Evolutionary conservation across 2,329 filamentous ascomycete genomes (phyloP).

Genomic region (Metarhizium robertsii): DNA sequence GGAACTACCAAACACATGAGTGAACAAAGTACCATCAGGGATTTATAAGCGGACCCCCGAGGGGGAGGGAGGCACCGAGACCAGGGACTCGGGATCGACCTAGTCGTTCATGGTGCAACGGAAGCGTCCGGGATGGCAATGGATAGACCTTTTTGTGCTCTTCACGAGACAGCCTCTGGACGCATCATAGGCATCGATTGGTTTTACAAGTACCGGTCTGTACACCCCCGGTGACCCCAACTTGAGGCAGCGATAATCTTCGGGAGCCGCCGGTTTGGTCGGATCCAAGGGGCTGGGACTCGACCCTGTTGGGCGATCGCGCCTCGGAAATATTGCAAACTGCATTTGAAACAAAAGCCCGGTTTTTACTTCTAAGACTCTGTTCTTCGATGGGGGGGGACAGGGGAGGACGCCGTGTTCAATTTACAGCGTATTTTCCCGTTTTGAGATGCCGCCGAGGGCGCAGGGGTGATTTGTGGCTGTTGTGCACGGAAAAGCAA

Average conservation of each 20-base stretch:
- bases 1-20: too few relatives aligned
- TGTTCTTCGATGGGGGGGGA: not conserved
- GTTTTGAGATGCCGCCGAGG: too few relatives aligned
- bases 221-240: not conserved
- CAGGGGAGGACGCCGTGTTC: not conserved
- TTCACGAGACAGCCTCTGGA: not conserved
- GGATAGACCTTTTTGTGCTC: not conserved
- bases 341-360: not conserved
- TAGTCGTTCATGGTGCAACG: not conserved
- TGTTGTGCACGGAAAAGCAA: too few relatives aligned
- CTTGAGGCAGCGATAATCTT: not conserved
- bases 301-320: not conserved
- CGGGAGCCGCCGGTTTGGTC: not conserved
- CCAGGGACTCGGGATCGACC: not conserved
- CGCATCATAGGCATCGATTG: not conserved
- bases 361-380: not conserved
- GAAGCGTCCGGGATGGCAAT: not conserved
- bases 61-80: not conserved
- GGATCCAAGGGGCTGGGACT: not conserved
- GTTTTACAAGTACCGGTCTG: not conserved
- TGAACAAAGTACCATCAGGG: not conserved
- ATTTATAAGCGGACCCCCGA: not conserved
- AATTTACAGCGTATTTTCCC: too few relatives aligned
- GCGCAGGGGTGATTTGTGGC: too few relatives aligned
- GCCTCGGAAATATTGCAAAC: not conserved